phyloP scores from a whole-genome alignment of 2,329 filamentous ascomycete genomes.

The Epichloe scottii region DNA sequence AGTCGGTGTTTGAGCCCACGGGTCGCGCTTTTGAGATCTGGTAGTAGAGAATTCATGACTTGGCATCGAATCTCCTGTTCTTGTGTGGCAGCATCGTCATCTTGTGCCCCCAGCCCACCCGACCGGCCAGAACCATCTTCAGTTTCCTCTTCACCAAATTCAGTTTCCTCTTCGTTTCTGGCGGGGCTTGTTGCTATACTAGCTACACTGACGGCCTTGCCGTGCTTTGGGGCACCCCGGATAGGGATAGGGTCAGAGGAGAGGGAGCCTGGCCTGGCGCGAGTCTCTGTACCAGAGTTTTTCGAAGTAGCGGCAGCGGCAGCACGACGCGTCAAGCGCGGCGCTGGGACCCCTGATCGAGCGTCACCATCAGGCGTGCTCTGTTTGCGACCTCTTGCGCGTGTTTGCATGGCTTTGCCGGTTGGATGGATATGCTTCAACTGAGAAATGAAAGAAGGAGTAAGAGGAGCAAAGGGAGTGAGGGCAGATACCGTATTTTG shows the following conservation, averaged over 20 bases:
- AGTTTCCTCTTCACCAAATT: slow-evolving; percentile 1
- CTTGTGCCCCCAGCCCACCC: not conserved
- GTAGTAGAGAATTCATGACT: not conserved
- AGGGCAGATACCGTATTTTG: not conserved
- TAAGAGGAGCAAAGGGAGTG: not conserved
- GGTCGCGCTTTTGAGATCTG: slow-evolving; percentile 2
- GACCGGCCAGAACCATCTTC: not conserved
- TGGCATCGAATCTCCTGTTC: not conserved
- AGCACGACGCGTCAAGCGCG: not conserved
- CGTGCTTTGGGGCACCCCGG: slow-evolving; percentile 2
- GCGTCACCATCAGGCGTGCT: not conserved
- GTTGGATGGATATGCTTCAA: not conserved
- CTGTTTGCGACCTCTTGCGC: not conserved
- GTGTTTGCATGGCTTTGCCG: not conserved
- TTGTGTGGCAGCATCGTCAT: not conserved
- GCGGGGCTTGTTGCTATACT: not conserved
- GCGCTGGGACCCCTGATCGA: no score
- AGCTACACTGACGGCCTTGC: not conserved
- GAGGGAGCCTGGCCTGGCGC: not conserved
- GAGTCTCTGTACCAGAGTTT: not conserved
- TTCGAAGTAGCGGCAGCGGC: not conserved
- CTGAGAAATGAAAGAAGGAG: not conserved
- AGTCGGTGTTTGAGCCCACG: slow-evolving; percentile 5
- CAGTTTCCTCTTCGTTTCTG: not conserved
- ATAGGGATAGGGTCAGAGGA: not conserved